Evolutionary conservation across 208 protist genomes (phyloP), one percentile per base, ranked within the genome.

Genomic region (Spongospora subterranea): DNA sequence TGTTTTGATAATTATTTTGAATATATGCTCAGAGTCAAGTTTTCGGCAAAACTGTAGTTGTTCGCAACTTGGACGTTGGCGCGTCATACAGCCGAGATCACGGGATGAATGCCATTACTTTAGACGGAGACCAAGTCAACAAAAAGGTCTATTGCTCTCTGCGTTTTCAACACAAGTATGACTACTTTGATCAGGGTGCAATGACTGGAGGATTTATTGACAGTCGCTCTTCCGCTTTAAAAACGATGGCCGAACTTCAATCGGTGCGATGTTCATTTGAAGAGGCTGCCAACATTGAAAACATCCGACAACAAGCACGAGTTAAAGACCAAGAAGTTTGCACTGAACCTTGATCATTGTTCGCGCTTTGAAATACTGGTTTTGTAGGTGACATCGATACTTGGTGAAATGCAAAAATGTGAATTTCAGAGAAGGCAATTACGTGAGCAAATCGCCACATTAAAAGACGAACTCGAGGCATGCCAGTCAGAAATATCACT

Each of bases 131-230:
- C 91, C 50, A 95, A 40, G 92, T 96, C 20, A 91, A 88, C 88
- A 88, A 91, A 13, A 96, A 96, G 77, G 50, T 60, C 6, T 60
- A 6, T 29, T 29, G 6, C 24, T 60, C 50, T 60, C n/a, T 60
- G 13, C 24, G 50, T 29, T 60, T 6, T 24, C 50, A 60, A 29
- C 6, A 29, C 24, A 29, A 6, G 50, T 60, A 29, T 24, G 24
- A 60, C 6, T 24, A 60, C 50, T 29, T 60, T 6, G 6, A 29
- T 24, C 50, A 60, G 50, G 98, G 98, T 88, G 96, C 96, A 0
- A 96, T 99, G 29, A 98, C 96, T 0, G 98, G 98, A 88, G 98
- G 98, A 13, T 99, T 96, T 92, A 91, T 96, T 76, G 97, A 99
- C 88, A 91, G 17, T 20, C n/a, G 93, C 35, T 90, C 93, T 0